Conservation (phyloP, 495 filamentous ascomycete genomes). For the Daldinia concentrica region DNA sequence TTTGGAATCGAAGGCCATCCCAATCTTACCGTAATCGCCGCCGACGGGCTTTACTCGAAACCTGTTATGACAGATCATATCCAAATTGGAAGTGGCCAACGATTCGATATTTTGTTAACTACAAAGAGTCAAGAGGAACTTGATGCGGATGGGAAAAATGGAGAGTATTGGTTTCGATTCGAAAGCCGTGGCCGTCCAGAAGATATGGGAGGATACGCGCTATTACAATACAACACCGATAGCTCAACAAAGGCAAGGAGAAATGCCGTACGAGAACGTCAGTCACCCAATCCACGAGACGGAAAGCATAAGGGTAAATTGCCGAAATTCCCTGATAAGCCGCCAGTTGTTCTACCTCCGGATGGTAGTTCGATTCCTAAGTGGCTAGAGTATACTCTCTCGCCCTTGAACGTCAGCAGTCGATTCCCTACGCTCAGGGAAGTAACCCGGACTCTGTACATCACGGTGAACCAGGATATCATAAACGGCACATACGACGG, state of each 20-base stretch:
- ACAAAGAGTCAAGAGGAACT: conserved; percentile 57
- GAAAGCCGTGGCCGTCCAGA: conserved; percentile 60
- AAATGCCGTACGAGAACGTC: neutral
- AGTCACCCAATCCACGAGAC: conserved; percentile 6
- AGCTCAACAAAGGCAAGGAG: conserved; percentile 11
- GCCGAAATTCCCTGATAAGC: conserved; percentile 36
- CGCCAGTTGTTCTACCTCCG: conserved; percentile 53
- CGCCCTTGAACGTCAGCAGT: conserved; percentile 48
- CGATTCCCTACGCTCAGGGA: conserved; percentile 59
- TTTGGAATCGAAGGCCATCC: conserved; percentile 63
- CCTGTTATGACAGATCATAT: conserved; percentile 57
- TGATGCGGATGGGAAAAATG: conserved; percentile 47
- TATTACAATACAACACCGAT: conserved; percentile 58
- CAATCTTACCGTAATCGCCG: conserved; percentile 61
- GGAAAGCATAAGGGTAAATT: conserved; percentile 4
- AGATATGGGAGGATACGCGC: conserved; percentile 57
- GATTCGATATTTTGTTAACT: conserved; percentile 63
- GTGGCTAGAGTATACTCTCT: conserved; percentile 66
- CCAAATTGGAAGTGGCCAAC: conserved; percentile 65
- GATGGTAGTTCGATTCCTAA: conserved; percentile 43
- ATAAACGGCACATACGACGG: conserved; percentile 49
- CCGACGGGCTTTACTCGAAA: conserved; percentile 66
- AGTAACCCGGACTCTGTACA: conserved; percentile 63
- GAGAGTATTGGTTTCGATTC: conserved; percentile 64
- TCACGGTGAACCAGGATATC: conserved; percentile 56